phyloP scores from a whole-genome alignment of 2,329 filamentous ascomycete genomes.

The Phialophora chinensis region DNA sequence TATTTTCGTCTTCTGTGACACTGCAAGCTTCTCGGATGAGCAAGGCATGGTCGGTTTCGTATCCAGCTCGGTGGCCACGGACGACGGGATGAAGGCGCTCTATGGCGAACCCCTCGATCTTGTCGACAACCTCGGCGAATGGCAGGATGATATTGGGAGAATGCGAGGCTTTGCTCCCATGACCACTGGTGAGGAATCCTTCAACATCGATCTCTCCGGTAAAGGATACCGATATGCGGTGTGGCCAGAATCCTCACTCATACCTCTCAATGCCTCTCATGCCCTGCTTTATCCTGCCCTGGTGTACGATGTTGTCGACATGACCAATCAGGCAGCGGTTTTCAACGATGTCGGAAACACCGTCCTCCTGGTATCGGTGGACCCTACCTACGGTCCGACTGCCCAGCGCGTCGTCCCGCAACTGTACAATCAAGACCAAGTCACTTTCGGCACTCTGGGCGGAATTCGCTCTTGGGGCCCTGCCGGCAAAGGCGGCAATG shows the following conservation, averaged over 20 bases:
- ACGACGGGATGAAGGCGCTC: slow-evolving; percentile 42
- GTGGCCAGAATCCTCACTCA: slow-evolving; percentile 44
- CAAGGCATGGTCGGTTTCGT: slow-evolving; percentile 42
- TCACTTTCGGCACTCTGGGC: slow-evolving; percentile 42
- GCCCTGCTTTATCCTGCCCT: slow-evolving; percentile 43
- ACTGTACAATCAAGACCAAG: slow-evolving; percentile 41
- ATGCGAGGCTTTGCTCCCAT: slow-evolving; percentile 44
- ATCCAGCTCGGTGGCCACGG: slow-evolving; percentile 43
- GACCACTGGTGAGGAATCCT: slow-evolving; percentile 43
- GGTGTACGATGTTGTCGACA: slow-evolving; percentile 43
- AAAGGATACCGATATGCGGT: slow-evolving; percentile 44
- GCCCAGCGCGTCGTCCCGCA: slow-evolving; percentile 41
- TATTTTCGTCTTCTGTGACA: slow-evolving; percentile 45
- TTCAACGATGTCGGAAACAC: slow-evolving; percentile 43
- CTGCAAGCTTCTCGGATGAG: slow-evolving; percentile 41
- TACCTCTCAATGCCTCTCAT: slow-evolving; percentile 41
- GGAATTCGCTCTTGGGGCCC: slow-evolving; percentile 43
- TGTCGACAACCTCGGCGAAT: slow-evolving; percentile 43
- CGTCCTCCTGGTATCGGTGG: slow-evolving; percentile 40
- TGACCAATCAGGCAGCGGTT: slow-evolving; percentile 37
- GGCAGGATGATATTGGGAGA: slow-evolving; percentile 43
- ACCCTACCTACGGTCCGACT: slow-evolving; percentile 40
- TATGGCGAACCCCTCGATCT: slow-evolving; percentile 39
- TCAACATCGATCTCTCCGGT: slow-evolving; percentile 43
- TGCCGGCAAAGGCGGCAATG: slow-evolving; percentile 40